A percentile compares a stretch with the other conserved stretches of the same genome.
Evolutionary conservation across 2,329 filamentous ascomycete species (phyloP).

Genomic region (Pseudogymnoascus sp.): DNA sequence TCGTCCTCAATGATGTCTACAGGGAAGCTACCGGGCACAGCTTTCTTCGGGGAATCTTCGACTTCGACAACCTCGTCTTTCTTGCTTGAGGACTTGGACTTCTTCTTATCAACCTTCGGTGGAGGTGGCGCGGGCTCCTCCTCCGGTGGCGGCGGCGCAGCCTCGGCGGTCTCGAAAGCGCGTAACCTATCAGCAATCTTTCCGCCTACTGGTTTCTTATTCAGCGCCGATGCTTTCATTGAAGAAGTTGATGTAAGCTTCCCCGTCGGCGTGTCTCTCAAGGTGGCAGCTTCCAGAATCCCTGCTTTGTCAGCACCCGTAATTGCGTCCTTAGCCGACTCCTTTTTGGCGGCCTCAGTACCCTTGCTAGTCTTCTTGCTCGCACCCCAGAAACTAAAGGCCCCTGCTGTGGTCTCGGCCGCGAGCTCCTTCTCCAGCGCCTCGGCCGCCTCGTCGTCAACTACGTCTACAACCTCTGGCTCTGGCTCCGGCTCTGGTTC

Average conservation of each 20-base stretch:
- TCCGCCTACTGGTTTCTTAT: constrained; percentile 40
- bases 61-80: constrained; percentile 29
- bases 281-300: constrained; percentile 37
- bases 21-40: constrained; percentile 51
- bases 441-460: constrained; percentile 19
- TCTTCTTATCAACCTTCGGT: constrained; percentile 36
- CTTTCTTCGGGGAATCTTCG: constrained; percentile 29
- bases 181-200: constrained; percentile 50
- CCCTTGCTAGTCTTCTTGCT: constrained; percentile 34
- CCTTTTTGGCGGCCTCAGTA: constrained; percentile 29
- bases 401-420: constrained; percentile 10
- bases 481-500: constrained; percentile 18
- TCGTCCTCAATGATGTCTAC: constrained; percentile 37
- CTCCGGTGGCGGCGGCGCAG: constrained; percentile 21
- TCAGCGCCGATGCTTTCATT: constrained; percentile 31
- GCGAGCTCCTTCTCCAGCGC: constrained; percentile 10
- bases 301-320: constrained; percentile 41
- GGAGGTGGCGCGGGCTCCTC: constrained; percentile 28
- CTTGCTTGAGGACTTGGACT: constrained; percentile 32
- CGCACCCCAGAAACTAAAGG: constrained; percentile 51
- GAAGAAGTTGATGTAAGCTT: constrained; percentile 28
- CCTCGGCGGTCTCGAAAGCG: constrained; percentile 42
- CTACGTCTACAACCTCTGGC: constrained; percentile 19
- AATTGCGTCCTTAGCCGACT: constrained; percentile 34
- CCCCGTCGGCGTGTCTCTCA: constrained; percentile 33